Conservation (phyloP, 495 filamentous ascomycete species). For the Astrocystis sublimbata region DNA sequence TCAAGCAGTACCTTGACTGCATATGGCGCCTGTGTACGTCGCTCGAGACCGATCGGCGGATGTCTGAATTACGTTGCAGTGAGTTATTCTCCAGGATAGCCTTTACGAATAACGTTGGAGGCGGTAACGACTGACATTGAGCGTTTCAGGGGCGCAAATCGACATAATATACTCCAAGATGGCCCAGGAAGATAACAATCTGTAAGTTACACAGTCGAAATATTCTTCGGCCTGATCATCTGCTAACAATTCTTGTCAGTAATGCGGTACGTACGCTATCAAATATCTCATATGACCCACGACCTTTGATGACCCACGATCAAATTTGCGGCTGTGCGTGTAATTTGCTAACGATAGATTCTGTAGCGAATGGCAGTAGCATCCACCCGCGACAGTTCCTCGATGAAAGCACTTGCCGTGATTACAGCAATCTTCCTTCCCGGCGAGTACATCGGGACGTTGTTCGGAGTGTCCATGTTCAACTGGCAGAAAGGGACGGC, state of each 20-base stretch:
- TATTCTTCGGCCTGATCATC: background rate
- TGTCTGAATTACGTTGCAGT: conserved; percentile 33
- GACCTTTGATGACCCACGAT: no score
- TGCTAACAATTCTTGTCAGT: background rate
- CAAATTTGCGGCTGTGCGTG: no score
- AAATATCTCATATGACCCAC: no score
- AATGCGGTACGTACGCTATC: background rate
- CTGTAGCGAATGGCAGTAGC: conserved; percentile 36
- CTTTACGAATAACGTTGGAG: background rate
- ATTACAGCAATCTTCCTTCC: conserved; percentile 39
- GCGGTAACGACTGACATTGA: background rate
- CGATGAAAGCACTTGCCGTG: conserved; percentile 38
- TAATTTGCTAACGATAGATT: background rate
- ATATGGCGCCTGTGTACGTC: conserved; percentile 37
- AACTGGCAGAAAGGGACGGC: conserved; percentile 31
- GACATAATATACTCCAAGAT: conserved; percentile 41
- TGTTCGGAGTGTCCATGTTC: conserved; percentile 39
- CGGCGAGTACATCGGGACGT: conserved; percentile 37
- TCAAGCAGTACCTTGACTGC: conserved; percentile 37
- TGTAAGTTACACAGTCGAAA: conserved; percentile 21
- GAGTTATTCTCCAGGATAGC: background rate
- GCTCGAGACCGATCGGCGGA: conserved; percentile 36
- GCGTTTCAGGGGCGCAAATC: conserved; percentile 30
- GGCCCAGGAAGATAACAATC: conserved; percentile 39
- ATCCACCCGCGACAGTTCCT: conserved; percentile 37